Evolutionary conservation across 441 rosid species (phyloP).

Genomic region (Jatropha multifida): DNA sequence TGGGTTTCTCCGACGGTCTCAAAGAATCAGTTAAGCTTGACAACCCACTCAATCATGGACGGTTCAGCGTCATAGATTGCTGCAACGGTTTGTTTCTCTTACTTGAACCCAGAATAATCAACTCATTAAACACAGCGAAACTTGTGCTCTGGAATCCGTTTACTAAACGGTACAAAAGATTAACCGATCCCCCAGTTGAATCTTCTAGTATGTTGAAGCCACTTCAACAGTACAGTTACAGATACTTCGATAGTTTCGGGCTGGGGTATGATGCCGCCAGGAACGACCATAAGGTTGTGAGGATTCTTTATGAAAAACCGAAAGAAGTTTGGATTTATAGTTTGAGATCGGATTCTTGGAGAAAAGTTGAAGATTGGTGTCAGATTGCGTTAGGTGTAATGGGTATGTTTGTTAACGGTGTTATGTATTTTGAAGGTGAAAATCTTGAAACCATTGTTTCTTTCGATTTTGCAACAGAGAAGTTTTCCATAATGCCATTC

Average conservation of each 20-base stretch:
- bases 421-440: not conserved
- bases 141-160: not conserved
- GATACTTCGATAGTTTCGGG: not conserved
- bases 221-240: too few relatives aligned
- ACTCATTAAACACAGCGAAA: not conserved
- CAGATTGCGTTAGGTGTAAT: not conserved
- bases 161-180: not conserved
- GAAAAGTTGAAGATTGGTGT: not conserved
- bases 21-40: not conserved
- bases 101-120: not conserved
- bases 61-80: not conserved
- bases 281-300: not conserved
- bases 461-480: not conserved
- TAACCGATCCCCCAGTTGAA: not conserved
- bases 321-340: not conserved
- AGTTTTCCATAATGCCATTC: not conserved
- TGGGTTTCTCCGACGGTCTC: not conserved
- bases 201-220: too few relatives aligned
- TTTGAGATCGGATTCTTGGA: not conserved
- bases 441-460: not conserved
- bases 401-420: not conserved
- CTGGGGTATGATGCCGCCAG: not conserved
- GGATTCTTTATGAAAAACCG: not conserved
- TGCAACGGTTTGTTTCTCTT: not conserved
- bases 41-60: not conserved